Evolutionary conservation across 1,284 basidiomycete species (phyloP), one percentile per base, ranked within the genome.

Genomic region (Ceratobasidium sp.): DNA sequence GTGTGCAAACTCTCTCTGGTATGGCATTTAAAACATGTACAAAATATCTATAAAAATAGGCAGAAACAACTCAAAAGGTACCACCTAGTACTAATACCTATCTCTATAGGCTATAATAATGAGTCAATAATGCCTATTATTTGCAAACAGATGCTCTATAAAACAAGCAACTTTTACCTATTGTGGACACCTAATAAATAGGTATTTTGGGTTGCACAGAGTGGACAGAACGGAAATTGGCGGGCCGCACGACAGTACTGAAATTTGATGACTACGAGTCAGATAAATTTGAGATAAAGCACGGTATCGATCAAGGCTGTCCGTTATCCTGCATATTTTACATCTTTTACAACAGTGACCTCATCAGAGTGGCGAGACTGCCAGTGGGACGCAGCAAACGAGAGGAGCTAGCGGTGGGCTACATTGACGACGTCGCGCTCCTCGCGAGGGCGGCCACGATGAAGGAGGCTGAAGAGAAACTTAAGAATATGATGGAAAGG

Each of bases 291-390:
- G 0, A 71, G 0, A 76, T 80, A 0, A 58, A 18, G 32, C 79
- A 76, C 53, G 79, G 82, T 0, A 76, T 82, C 1, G 77, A 78
- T 43, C 81, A 82, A 46, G 80, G 80, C 16, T 80, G 79, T 74
- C 79, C 80, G 3, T 74, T 79, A 12, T 82, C 81, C 0, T 48
- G 43, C 32, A 48, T 64, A 1, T 64, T 50, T 30, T 64, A 64
- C 46, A n/a, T 64, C 16, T 21, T 64, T n/a, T 64, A 64, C 45
- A 64, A 64, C 30, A 36, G 43, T 14, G 16, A n/a, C 4, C n/a
- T 50, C 18, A 3, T 64, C 1, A 4, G 32, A 30, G 30, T 52
- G 1, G 43, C 46, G 9, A 46, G 16, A 28, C 8, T 21, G 3
- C n/a, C 36, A 14, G 41, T 2, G 8, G 57, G 57, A 10, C 8